Percentiles rank a stretch among this genome's conserved stretches.
Evolutionary conservation across 495 filamentous ascomycete genomes (phyloP).

Genomic region (Saxispiralis lemnorum): DNA sequence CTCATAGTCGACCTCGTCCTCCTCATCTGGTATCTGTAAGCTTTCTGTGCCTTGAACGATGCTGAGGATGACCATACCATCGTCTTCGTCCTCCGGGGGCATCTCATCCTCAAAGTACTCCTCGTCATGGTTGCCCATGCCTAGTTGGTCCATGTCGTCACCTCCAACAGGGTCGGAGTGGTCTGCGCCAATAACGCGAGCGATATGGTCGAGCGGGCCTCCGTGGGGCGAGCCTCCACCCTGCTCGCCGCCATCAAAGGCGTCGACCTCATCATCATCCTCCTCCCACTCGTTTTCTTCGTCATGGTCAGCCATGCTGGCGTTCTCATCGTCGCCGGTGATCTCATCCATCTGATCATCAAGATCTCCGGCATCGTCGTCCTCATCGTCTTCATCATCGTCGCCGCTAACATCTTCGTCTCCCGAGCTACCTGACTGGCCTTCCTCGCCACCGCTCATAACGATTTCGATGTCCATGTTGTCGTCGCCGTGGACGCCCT

Average conservation of each 20-base stretch:
- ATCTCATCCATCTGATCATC: slow-evolving; percentile 25
- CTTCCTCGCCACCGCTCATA: slow-evolving; percentile 26
- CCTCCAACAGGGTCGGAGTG: background rate
- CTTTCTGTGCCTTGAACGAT: background rate
- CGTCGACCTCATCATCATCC: slow-evolving; percentile 35
- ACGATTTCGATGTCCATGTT: slow-evolving; percentile 17
- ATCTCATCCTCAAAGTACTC: slow-evolving; percentile 38
- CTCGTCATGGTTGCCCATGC: slow-evolving; percentile 7
- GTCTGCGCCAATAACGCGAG: slow-evolving; percentile 4
- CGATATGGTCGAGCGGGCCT: slow-evolving; percentile 14
- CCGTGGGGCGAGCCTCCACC: slow-evolving; percentile 12
- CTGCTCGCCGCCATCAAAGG: slow-evolving; percentile 8
- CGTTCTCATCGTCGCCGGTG: slow-evolving; percentile 46
- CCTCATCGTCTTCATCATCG: slow-evolving; percentile 42
- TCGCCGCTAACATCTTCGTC: slow-evolving; percentile 42
- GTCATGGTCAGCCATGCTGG: slow-evolving; percentile 37
- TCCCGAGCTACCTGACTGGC: slow-evolving; percentile 2
- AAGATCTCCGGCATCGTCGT: slow-evolving; percentile 29
- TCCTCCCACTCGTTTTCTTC: slow-evolving; percentile 48
- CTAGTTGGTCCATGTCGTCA: slow-evolving; percentile 9
- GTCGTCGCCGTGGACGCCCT: slow-evolving; percentile 61
- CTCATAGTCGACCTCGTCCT: slow-evolving; percentile 25
- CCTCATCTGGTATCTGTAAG: slow-evolving; percentile 17
- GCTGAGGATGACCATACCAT: slow-evolving; percentile 13
- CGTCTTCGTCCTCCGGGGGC: slow-evolving; percentile 37